Evolutionary conservation across 345 rosid species (phyloP).

Genomic region (Eucalyptus lansdowneana): DNA sequence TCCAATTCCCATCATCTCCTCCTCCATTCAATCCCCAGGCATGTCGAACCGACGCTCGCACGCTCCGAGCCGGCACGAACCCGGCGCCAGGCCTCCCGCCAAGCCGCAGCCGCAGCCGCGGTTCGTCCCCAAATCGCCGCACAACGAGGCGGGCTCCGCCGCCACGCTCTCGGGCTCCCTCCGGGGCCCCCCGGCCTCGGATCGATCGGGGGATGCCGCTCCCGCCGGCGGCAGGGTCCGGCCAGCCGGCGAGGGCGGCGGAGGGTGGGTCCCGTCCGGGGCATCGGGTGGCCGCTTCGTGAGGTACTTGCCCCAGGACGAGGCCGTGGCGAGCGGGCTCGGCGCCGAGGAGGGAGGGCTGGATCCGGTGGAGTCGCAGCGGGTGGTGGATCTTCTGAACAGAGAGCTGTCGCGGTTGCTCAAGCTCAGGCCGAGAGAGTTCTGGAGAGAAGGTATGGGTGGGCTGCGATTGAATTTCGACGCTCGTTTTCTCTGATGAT

Average conservation of each 20-base stretch:
- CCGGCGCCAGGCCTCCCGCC: slow-evolving; percentile 11
- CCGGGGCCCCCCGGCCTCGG: slow-evolving; percentile 19
- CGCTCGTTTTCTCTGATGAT: not conserved
- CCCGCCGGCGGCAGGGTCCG: slow-evolving; percentile 11
- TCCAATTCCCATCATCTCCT: not conserved
- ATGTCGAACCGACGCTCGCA: slow-evolving; percentile 49
- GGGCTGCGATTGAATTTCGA: not conserved
- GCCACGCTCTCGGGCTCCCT: slow-evolving; percentile 56
- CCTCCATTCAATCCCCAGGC: not conserved
- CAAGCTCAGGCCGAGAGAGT: slow-evolving; percentile 62
- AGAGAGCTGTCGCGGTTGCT: slow-evolving; percentile 75
- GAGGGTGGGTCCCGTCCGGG: slow-evolving; percentile 25
- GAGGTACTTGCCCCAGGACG: slow-evolving; percentile 88
- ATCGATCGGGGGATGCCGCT: slow-evolving; percentile 3
- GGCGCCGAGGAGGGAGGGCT: slow-evolving; percentile 71
- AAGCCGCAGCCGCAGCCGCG: slow-evolving; percentile 24
- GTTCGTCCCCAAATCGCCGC: slow-evolving; percentile 35
- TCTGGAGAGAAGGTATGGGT: slow-evolving; percentile 71
- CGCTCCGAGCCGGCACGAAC: slow-evolving; percentile 4
- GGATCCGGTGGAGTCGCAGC: slow-evolving; percentile 90
- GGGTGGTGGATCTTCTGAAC: slow-evolving; percentile 87
- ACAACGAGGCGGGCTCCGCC: not conserved
- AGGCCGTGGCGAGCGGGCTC: slow-evolving; percentile 81
- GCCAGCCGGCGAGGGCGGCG: slow-evolving; percentile 26
- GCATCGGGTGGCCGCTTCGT: slow-evolving; percentile 49